These are phyloP conservation scores for Fusarium scirpi DNA, from an alignment of 2,329 filamentous ascomycete genomes.

Conservation along the genomic window DNA sequence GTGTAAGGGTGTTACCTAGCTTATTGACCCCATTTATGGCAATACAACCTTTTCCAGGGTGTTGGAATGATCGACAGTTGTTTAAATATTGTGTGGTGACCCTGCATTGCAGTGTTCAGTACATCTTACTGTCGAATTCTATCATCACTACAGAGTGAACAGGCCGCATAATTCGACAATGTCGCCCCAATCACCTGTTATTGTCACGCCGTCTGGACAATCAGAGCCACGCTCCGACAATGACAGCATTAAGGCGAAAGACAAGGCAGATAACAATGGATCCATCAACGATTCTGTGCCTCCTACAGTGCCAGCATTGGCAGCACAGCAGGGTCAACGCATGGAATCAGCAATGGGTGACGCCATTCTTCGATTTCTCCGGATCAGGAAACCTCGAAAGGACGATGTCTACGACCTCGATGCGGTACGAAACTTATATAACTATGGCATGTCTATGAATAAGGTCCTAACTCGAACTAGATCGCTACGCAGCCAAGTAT, in stretches of 20 bases:
- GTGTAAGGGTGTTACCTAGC: not conserved
- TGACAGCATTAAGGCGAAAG: not conserved
- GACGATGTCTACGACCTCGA: slow-evolving; percentile 44
- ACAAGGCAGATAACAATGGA: not conserved
- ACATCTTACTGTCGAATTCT: not conserved
- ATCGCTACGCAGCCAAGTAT: slow-evolving; percentile 54
- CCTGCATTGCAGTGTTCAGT: not conserved
- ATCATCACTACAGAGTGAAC: not conserved
- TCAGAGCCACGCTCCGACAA: not conserved
- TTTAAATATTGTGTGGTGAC: not conserved
- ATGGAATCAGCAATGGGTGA: slow-evolving; percentile 51
- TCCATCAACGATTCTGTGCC: not conserved
- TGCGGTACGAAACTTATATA: not conserved
- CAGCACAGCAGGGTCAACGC: slow-evolving; percentile 43
- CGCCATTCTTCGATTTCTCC: slow-evolving; percentile 49
- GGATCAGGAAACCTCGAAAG: slow-evolving; percentile 50
- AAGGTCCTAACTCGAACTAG: slow-evolving; percentile 39
- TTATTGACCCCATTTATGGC: not conserved
- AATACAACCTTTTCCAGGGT: not conserved
- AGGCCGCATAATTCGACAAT: not conserved
- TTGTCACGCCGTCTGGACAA: too few species aligned
- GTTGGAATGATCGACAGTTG: not conserved
- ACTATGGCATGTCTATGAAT: fast-evolving
- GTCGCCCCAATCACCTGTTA: not conserved
- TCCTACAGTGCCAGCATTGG: slow-evolving; percentile 36